Evolutionary conservation across 441 rosid genomes (phyloP).

Genomic region (Euphorbia schlechtendalii): DNA sequence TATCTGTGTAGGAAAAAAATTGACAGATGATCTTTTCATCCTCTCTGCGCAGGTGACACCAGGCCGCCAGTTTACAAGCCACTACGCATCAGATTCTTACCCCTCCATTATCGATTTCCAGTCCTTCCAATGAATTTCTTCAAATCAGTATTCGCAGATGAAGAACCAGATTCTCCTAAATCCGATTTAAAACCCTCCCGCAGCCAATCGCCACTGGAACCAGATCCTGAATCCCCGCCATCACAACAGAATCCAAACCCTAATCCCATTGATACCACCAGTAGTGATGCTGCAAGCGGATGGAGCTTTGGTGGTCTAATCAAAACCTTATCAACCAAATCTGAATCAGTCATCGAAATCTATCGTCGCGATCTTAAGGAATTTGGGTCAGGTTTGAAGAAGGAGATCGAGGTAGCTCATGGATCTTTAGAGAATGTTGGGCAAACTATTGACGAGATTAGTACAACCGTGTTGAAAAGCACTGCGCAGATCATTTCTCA

Average conservation of each 20-base stretch:
- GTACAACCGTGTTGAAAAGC: conserved; percentile 58
- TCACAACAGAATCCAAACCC: background rate
- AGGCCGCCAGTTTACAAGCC: background rate
- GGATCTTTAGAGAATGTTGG: conserved; percentile 72
- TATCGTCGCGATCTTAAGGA: conserved; percentile 88
- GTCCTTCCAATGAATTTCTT: conserved; percentile 58
- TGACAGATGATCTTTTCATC: background rate
- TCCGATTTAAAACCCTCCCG: conserved; percentile 29
- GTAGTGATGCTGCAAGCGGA: background rate
- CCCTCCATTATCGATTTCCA: no score
- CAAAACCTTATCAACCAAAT: conserved; percentile 52
- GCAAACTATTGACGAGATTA: conserved; percentile 64
- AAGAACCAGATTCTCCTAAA: conserved; percentile 33
- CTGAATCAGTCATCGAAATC: conserved; percentile 73
- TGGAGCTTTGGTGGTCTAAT: conserved; percentile 74
- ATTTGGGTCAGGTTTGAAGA: conserved; percentile 75
- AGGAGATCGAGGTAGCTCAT: conserved; percentile 91
- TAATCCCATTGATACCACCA: background rate
- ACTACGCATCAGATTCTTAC: no score
- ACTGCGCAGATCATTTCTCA: conserved; percentile 86
- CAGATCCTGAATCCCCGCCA: conserved; percentile 10
- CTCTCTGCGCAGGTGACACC: background rate
- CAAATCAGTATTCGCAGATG: conserved; percentile 64
- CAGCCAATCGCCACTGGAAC: background rate
- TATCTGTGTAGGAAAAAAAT: background rate